phyloP scores from a whole-genome alignment of 176 grass and related monocot species.

The Avena atlantica region DNA sequence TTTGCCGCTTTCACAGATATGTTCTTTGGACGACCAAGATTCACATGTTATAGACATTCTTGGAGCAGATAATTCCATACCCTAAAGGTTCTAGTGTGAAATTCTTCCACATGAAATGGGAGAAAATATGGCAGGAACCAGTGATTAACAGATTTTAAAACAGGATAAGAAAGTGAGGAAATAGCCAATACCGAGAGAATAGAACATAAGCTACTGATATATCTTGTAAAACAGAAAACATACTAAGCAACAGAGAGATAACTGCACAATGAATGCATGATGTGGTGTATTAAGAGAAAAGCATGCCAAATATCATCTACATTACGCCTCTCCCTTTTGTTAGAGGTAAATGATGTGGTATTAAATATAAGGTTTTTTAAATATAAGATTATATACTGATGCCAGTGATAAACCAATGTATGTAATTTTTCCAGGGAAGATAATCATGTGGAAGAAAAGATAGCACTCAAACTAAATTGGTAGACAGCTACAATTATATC shows the following conservation, averaged over 20 bases:
- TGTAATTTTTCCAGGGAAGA: not conserved
- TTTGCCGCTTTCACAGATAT: not conserved
- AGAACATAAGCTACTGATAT: not conserved
- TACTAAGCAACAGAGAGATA: not conserved
- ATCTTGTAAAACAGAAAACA: not conserved
- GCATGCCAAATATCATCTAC: not conserved
- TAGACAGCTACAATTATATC: constrained; percentile 7
- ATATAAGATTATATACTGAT: not conserved
- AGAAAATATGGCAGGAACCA: not conserved
- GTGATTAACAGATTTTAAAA: not conserved
- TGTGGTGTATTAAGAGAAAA: not conserved
- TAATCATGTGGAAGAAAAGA: not conserved
- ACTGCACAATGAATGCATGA: not conserved
- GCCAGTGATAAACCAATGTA: not conserved
- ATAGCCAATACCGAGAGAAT: not conserved
- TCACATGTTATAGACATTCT: not conserved
- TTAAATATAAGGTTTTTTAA: not conserved
- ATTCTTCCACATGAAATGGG: not conserved
- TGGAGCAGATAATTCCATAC: not conserved
- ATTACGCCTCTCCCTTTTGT: not conserved
- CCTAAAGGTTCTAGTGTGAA: not conserved
- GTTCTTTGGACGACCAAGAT: not conserved
- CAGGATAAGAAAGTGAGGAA: not conserved
- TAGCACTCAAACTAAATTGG: constrained; percentile 16
- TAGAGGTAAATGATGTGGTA: not conserved